Evolutionary conservation across 148 eudicot genomes (phyloP).

Genomic region (Fagopyrum tataricum): DNA sequence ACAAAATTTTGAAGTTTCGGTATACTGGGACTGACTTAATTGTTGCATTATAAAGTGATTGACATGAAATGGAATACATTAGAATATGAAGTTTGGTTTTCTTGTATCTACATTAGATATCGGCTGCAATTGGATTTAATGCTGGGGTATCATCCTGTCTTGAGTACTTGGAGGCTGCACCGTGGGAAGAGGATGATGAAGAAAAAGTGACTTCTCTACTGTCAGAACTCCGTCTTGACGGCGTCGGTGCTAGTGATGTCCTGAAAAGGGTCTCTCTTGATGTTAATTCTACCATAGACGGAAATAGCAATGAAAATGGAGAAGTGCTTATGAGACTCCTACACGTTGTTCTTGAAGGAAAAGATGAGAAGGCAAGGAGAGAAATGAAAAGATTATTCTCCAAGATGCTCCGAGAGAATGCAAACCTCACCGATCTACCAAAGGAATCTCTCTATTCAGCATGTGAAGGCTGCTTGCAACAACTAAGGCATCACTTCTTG

Average conservation of each 20-base stretch:
- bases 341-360: slow-evolving; percentile 83
- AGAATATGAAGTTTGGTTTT: not conserved
- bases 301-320: slow-evolving; percentile 38
- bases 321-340: slow-evolving; percentile 76
- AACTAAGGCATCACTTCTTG: slow-evolving; percentile 46
- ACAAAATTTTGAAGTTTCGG: not conserved
- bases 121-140: slow-evolving; percentile 96
- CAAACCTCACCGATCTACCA: slow-evolving; percentile 58
- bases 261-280: slow-evolving; percentile 80
- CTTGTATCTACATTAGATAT: slow-evolving; percentile 41
- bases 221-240: slow-evolving; percentile 76
- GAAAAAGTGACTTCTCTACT: slow-evolving; percentile 75
- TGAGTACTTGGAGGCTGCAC: slow-evolving; percentile 97
- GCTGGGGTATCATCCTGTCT: slow-evolving; percentile 91
- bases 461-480: slow-evolving; percentile 63
- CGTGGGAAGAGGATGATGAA: slow-evolving; percentile 98
- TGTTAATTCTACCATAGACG: slow-evolving; percentile 21
- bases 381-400: slow-evolving; percentile 84
- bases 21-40: not conserved
- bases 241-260: slow-evolving; percentile 66
- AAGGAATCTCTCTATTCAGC: slow-evolving; percentile 82
- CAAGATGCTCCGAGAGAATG: slow-evolving; percentile 81
- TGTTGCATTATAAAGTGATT: not conserved
- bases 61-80: not conserved
- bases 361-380: slow-evolving; percentile 91